Conservation (phyloP, 495 filamentous ascomycete species). For the Xylaria flabelliformis region DNA sequence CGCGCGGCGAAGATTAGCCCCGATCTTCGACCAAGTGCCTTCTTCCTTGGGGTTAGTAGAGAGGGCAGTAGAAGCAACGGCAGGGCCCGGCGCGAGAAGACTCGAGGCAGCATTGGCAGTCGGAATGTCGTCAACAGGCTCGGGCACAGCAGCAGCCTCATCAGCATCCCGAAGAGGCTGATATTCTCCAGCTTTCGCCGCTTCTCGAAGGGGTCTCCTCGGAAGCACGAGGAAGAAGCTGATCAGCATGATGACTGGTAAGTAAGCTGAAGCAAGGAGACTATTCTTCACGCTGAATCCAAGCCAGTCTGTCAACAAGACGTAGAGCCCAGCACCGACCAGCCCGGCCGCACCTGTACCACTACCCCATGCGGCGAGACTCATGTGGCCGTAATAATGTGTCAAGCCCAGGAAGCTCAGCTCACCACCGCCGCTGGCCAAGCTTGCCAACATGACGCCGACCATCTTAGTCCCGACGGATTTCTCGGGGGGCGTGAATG, state of each 20-base stretch:
- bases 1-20: constrained; percentile 51
- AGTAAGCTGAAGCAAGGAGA: constrained; percentile 74
- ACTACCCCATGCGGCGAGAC: constrained; percentile 89
- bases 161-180: constrained; percentile 52
- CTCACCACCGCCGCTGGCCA: constrained; percentile 85
- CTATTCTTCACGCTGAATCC: constrained; percentile 72
- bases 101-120: constrained; percentile 39
- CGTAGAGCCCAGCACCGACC: constrained; percentile 85
- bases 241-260: constrained; percentile 82
- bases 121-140: constrained; percentile 45
- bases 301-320: constrained; percentile 78
- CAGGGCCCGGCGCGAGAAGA: constrained; percentile 45
- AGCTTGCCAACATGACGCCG: constrained; percentile 83
- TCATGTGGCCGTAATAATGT: constrained; percentile 91
- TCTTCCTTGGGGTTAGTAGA: constrained; percentile 31
- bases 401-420: constrained; percentile 88
- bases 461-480: constrained; percentile 76
- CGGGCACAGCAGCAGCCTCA: constrained; percentile 39
- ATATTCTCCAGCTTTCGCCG: constrained; percentile 46
- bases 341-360: constrained; percentile 92
- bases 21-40: constrained; percentile 48
- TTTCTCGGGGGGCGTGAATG: constrained; percentile 69
- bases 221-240: constrained; percentile 86
- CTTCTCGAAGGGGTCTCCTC: constrained; percentile 57
- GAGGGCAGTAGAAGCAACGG: constrained; percentile 39